Evolutionary conservation across 2,329 filamentous ascomycete genomes (phyloP).

Genomic region (Moelleriella libera): DNA sequence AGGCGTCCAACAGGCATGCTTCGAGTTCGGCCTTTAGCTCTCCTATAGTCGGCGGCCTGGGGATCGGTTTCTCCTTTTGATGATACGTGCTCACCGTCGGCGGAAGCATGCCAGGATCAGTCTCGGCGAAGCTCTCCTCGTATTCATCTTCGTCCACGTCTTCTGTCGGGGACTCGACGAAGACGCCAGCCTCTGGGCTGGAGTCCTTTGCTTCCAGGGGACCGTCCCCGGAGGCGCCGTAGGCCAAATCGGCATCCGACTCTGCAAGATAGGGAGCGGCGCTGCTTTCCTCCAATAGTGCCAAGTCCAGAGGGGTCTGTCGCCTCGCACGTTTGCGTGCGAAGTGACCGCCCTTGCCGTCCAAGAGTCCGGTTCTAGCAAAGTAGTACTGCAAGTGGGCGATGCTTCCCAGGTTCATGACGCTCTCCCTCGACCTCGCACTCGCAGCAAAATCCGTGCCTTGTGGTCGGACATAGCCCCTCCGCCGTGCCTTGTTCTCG

Average conservation of each 20-base stretch:
- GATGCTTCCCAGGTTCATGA: constrained; percentile 92
- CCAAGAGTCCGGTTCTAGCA: constrained; percentile 79
- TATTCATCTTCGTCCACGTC: constrained; percentile 31
- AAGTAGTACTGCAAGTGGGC: constrained; percentile 98
- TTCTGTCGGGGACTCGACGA: constrained; percentile 34
- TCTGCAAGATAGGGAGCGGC: constrained; percentile 22
- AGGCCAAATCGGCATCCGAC: constrained; percentile 43
- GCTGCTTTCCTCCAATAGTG: constrained; percentile 26
- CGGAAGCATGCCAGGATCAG: constrained; percentile 72
- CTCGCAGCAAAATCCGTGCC: constrained; percentile 83
- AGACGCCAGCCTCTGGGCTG: constrained; percentile 18
- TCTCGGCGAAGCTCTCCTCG: constrained; percentile 45
- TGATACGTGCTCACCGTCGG: constrained; percentile 95
- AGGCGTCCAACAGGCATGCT: constrained; percentile 54
- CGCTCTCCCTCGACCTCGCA: constrained; percentile 80
- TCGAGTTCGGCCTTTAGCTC: constrained; percentile 59
- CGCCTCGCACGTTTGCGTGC: constrained; percentile 56
- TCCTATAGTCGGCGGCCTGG: constrained; percentile 69
- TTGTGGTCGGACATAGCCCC: constrained; percentile 79
- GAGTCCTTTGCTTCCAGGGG: constrained; percentile 39
- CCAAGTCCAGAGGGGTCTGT: constrained; percentile 43
- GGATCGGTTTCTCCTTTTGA: constrained; percentile 64
- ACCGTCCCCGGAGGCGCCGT: constrained; percentile 42
- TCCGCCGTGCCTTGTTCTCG: constrained; percentile 34
- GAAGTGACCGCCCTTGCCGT: constrained; percentile 82